Evolutionary conservation across 164 flowering plant genomes (phyloP), one percentile per base, ranked within the genome.

Genomic region (Vitis amurensis): DNA sequence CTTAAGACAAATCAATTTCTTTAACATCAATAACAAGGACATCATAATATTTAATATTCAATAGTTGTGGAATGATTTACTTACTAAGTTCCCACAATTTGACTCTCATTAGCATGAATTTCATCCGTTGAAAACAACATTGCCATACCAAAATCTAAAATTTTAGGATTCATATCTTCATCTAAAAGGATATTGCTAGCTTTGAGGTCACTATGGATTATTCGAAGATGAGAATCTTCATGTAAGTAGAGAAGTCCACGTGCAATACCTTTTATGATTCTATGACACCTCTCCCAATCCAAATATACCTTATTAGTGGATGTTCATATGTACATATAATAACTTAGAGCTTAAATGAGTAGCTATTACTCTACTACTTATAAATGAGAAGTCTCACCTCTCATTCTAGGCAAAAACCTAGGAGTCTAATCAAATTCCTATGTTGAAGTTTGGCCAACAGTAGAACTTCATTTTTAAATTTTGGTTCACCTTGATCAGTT

Each of bases 121-220:
- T 83, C 78, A 65, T 84, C 76, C 1, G 63, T 57, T n/a, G 47
- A 60, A 60, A 84, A 72, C 10, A 71, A 47, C 52, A 77, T 76
- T 30, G 88, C 88, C 76, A 80, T 55, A 4, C 91, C 86, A 71
- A 86, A 86, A 61, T 84, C 82, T 15, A 86, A 75, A 47, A 87
- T 87, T 52, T 82, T 87, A 0, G 88, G 87, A 15, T 52, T 77
- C 86, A 85, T 78, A 0, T 77, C 67, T 5, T 13, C 55, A 56
- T 83, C 90, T 9, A 87, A 67, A 14, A 84, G 23, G 19, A 84
- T 53, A 31, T 86, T 84, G 66, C 87, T 76, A 0, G 84, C 76
- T 59, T 86, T 86, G 13, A 87, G 73, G n/a, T n/a, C n/a, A n/a
- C n/a, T n/a, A n/a, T n/a, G n/a, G n/a, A n/a, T n/a, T n/a, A n/a